phyloP scores from a whole-genome alignment of 1,139 yeast genomes.

The Pichia sp. region DNA sequence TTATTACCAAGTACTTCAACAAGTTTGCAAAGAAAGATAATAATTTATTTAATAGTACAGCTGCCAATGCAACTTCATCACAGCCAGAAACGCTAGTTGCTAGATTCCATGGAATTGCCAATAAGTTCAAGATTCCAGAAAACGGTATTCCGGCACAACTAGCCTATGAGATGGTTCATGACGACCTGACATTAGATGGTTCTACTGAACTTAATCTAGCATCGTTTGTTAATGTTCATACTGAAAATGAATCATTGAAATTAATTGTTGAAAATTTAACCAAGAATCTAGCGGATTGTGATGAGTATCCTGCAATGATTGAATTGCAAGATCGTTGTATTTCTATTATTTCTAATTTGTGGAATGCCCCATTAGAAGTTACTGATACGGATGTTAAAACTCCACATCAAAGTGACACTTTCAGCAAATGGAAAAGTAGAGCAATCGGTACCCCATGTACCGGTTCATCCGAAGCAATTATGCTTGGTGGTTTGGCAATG shows the following conservation, averaged over 20 bases:
- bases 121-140: conserved; percentile 52
- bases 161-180: conserved; percentile 60
- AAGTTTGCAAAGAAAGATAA: conserved; percentile 12
- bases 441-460: conserved; percentile 89
- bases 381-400: conserved; percentile 15
- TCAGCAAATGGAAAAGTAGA: conserved; percentile 24
- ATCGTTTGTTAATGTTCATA: conserved; percentile 75
- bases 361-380: conserved; percentile 60
- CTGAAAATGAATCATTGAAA: conserved; percentile 44
- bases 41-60: conserved; percentile 7
- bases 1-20: conserved; percentile 19
- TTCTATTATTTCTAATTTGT: conserved; percentile 67
- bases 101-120: conserved; percentile 28
- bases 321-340: conserved; percentile 79
- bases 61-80: background rate
- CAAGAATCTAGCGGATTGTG: conserved; percentile 87
- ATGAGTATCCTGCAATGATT: conserved; percentile 83
- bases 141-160: conserved; percentile 45
- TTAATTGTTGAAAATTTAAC: conserved; percentile 65
- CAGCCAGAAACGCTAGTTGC: conserved; percentile 16
- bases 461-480: conserved; percentile 90
- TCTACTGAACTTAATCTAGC: conserved; percentile 80
- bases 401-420: conserved; percentile 8
- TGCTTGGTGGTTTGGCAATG: conserved; percentile 89
- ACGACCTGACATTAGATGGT: conserved; percentile 78